Percentiles rank a stretch among this genome's conserved stretches.
These are phyloP conservation scores for Pouteria glomerata DNA, from an alignment of 148 eudicot genomes.

Conservation along the genomic window DNA sequence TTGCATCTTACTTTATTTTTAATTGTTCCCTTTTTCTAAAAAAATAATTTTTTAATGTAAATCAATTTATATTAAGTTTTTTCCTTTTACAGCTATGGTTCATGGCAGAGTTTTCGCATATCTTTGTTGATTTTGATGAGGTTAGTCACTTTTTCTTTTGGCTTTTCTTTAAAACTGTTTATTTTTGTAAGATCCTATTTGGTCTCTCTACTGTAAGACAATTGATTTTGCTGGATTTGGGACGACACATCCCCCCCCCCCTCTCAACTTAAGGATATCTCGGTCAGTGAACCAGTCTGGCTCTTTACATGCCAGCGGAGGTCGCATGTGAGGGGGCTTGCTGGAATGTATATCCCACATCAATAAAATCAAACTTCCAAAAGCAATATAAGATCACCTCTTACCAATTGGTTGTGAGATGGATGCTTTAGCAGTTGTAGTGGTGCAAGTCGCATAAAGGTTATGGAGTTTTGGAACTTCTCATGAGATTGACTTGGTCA, in stretches of 20 bases:
- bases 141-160: conserved; percentile 30
- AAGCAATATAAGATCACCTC: too few species aligned
- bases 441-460: too few species aligned
- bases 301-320: too few species aligned
- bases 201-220: background rate
- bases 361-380: too few species aligned
- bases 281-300: too few species aligned
- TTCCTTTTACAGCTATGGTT: conserved; percentile 76
- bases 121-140: conserved; percentile 66
- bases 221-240: too few species aligned
- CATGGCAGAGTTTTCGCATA: conserved; percentile 77
- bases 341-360: too few species aligned
- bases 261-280: too few species aligned
- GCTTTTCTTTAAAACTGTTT: background rate
- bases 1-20: background rate
- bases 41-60: background rate
- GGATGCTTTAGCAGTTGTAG: too few species aligned
- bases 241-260: too few species aligned
- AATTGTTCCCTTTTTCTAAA: background rate
- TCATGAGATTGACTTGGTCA: background rate
- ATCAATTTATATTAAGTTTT: conserved; percentile 2
- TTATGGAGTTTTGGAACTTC: background rate
- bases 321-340: too few species aligned
- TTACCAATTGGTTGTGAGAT: too few species aligned
- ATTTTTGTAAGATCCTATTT: background rate